Evolutionary conservation across 371 early-diverging fungal genomes (phyloP).

Genomic region (Lichtheimia corymbifera): DNA sequence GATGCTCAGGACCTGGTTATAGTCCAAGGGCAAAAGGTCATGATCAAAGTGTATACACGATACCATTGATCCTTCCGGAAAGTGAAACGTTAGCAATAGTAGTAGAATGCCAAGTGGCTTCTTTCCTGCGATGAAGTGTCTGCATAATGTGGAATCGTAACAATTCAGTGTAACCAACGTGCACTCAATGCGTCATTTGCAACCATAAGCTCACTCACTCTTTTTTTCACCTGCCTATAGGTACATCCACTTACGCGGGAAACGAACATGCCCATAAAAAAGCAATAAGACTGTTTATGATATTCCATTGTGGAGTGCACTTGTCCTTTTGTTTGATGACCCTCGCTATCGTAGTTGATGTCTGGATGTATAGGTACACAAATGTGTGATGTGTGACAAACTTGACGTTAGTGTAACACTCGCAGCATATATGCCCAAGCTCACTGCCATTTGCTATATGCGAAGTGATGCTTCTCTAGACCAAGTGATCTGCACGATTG

Average conservation of each 20-base stretch:
- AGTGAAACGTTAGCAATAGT: neutral
- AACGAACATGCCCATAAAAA: neutral
- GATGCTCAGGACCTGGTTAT: neutral
- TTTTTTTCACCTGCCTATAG: neutral
- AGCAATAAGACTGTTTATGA: neutral
- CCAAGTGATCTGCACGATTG: neutral
- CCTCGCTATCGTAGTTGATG: too few relatives aligned
- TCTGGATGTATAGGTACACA: too few relatives aligned
- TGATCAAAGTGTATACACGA: neutral
- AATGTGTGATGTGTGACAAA: constrained; percentile 2
- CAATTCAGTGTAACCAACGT: constrained; percentile 7
- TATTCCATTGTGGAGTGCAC: neutral
- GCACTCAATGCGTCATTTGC: constrained; percentile 3
- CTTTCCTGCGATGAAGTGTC: neutral
- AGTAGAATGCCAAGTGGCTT: neutral
- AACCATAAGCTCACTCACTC: neutral
- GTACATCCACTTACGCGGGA: neutral
- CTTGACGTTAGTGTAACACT: constrained; percentile 5
- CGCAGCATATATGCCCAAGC: too few relatives aligned
- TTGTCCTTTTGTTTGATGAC: neutral
- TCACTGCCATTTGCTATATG: neutral
- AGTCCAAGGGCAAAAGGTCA: neutral
- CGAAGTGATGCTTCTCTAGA: neutral
- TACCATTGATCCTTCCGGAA: neutral
- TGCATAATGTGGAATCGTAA: neutral